Conservation (phyloP, 2,329 filamentous ascomycete species). For the Talaromyces sp. region DNA sequence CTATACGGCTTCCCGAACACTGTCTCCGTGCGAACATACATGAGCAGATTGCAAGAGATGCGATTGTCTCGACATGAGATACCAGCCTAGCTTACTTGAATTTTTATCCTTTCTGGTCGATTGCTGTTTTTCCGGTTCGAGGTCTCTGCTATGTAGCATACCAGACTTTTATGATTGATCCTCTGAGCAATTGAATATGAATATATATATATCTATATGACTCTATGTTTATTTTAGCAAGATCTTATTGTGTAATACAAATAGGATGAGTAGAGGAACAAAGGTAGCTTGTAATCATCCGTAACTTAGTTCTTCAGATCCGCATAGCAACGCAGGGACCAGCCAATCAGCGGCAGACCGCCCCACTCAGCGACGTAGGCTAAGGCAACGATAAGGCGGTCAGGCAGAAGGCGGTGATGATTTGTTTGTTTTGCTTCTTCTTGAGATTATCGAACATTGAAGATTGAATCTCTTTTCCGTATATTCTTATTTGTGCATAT, state of each 20-base stretch:
- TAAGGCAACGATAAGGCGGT: slow-evolving; percentile 18
- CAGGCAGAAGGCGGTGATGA: slow-evolving; percentile 9
- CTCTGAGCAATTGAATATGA: background rate
- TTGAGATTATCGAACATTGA: background rate
- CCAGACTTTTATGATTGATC: slow-evolving; percentile 3
- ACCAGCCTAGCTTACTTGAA: slow-evolving; percentile 12
- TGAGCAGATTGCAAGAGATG: slow-evolving; percentile 8
- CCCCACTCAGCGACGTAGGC: slow-evolving; percentile 1
- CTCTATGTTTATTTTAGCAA: background rate
- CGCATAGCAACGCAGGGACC: slow-evolving; percentile 3
- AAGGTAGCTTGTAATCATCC: no score
- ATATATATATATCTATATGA: slow-evolving; percentile 2
- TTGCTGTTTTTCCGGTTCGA: slow-evolving; percentile 12
- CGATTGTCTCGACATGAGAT: slow-evolving; percentile 12
- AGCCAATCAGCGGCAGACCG: background rate
- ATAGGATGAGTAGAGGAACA: no score
- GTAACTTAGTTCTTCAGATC: background rate
- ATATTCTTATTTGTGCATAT: background rate
- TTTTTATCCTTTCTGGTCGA: slow-evolving; percentile 9
- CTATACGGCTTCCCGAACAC: background rate
- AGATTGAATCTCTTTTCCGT: background rate
- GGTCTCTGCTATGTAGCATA: slow-evolving; percentile 18
- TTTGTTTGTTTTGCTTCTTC: slow-evolving; percentile 19
- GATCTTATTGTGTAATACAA: no score
- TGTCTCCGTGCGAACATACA: slow-evolving; percentile 10